Evolutionary conservation across 23 red algal genomes (phyloP), one percentile per base, ranked within the genome.

Genomic region (Gracilaria gracilis): DNA sequence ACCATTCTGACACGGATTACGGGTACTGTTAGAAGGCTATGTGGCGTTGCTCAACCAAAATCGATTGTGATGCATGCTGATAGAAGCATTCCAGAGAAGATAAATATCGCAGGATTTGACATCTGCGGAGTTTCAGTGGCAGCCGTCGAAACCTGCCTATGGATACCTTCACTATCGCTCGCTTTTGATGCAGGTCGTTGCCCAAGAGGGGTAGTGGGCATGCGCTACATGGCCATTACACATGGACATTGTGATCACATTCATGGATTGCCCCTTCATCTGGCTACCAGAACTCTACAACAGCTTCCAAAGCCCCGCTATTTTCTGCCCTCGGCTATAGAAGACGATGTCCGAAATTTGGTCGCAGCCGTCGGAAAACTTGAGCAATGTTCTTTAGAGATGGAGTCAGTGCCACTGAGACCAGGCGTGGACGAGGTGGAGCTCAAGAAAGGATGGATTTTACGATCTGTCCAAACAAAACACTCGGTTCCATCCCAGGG

Each of bases 401-500:
- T 80, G 47, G 46, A 83, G 12, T 61, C 64, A 33, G 39, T 79
- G 1, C 50, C 67, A 31, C 42, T 93, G 36, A 83, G 12, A n/a
- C 89, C 89, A 44, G 54, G 48, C 3, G 20, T 40, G 55, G 40
- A 75, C 25, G 51, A 46, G 38, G 54, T 50, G 28, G 83, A 86
- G 36, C 58, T 93, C 32, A 81, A 81, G 59, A 82, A 73, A 31
- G 89, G 89, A 1, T 86, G 89, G 83, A 36, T 69, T 12, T 47
- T 93, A 15, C 65, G 62, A 93, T 69, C 89, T 46, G 65, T 93
- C 62, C 61, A 61, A 65, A 93, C 89, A 28, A 40, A 31, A 35
- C 89, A 93, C 40, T 17, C 89, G 9, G 89, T 93, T 51, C 89
- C 89, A 19, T 93, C 89, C 57, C 89, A 93, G n/a, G 89, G 89